Base-by-base conservation (phyloP, 108 stramenopile genomes). In the Mediolabrus comicus region DNA sequence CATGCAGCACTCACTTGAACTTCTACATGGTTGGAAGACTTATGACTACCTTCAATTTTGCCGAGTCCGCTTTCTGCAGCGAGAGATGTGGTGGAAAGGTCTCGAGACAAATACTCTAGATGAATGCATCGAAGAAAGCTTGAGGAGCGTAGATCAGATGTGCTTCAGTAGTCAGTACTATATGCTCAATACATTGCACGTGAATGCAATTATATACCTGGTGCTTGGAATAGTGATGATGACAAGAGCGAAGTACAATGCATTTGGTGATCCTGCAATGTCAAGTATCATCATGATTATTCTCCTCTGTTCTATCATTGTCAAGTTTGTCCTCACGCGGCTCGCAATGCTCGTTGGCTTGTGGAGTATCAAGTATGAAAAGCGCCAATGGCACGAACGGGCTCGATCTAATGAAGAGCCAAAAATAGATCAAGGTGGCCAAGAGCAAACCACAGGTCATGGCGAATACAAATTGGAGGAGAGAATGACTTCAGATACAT, bases 131-230 rank as follows among this genome's bases (percentile, higher is more conserved):
- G 89, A 91, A 19, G 87, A 88, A 56, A 69, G 73, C 35, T 55
- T 90, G 56, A 79, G 89, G 25, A 90, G 84, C 4, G 49, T 94
- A n/a, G 87, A 88, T 62, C 89, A 89, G 51, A 69, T 90, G 82
- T 92, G 90, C 82, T 94, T 94, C 71, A 84, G 83, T 27, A 79
- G 75, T 51, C 93, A 95, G 75, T 95, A 83, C 75, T 95, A 92
- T 73, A 71, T 95, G 71, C 82, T 95, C 84, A 69, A 78, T 56
- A 87, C 87, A 31, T 56, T 91, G 14, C 89, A 91, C 41, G 69
- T 81, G 33, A 88, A 88, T 53, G 91, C 86, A 16, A 92, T 95
- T 25, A 60, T 95, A 19, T 89, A 85, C 49, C 68, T 92, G 62
- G 79, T 91, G 5, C 67, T 92, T 25, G 89, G 86, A 9, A 65